These are phyloP conservation scores for Scheffersomyces lignosus DNA, from an alignment of 805 yeast species.

Conservation along the genomic window DNA sequence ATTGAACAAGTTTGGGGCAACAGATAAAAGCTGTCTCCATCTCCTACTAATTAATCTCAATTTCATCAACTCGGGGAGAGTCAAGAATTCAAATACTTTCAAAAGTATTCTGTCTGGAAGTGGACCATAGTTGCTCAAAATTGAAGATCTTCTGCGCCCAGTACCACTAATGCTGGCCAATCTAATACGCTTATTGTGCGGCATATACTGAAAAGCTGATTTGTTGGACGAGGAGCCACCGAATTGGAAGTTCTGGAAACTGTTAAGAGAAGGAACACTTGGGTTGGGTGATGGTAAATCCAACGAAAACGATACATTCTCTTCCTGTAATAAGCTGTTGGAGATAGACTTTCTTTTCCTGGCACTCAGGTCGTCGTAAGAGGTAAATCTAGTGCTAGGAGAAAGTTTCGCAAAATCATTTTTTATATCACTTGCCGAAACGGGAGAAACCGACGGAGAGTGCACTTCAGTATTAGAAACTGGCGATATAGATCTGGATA, in stretches of 20 bases:
- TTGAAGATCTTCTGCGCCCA: slow-evolving; percentile 54
- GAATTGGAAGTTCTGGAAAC: slow-evolving; percentile 27
- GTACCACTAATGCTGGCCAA: slow-evolving; percentile 44
- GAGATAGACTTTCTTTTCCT: slow-evolving; percentile 13
- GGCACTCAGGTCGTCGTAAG: background rate
- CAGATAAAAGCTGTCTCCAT: slow-evolving; percentile 66
- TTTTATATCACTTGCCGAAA: slow-evolving; percentile 10
- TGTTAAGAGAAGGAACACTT: slow-evolving; percentile 29
- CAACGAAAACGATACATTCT: slow-evolving; percentile 2
- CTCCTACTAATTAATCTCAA: slow-evolving; percentile 57
- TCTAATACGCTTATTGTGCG: slow-evolving; percentile 54
- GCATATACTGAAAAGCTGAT: slow-evolving; percentile 50
- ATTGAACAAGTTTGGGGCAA: slow-evolving; percentile 53
- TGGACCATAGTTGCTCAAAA: slow-evolving; percentile 52
- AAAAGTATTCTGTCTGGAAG: slow-evolving; percentile 62
- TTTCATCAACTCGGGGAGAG: slow-evolving; percentile 61
- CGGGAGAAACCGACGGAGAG: slow-evolving; percentile 17
- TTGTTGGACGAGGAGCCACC: slow-evolving; percentile 11
- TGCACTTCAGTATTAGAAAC: slow-evolving; percentile 4
- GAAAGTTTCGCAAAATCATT: slow-evolving; percentile 1
- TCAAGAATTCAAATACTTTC: slow-evolving; percentile 51
- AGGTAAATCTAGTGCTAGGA: slow-evolving; percentile 6
- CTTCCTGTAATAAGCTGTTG: background rate
- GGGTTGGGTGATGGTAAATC: slow-evolving; percentile 44
- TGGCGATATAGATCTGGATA: slow-evolving; percentile 11